These are phyloP conservation scores for Ophiocordyceps camponoti-leonardi DNA, from an alignment of 2,329 filamentous ascomycete genomes.

Conservation along the genomic window DNA sequence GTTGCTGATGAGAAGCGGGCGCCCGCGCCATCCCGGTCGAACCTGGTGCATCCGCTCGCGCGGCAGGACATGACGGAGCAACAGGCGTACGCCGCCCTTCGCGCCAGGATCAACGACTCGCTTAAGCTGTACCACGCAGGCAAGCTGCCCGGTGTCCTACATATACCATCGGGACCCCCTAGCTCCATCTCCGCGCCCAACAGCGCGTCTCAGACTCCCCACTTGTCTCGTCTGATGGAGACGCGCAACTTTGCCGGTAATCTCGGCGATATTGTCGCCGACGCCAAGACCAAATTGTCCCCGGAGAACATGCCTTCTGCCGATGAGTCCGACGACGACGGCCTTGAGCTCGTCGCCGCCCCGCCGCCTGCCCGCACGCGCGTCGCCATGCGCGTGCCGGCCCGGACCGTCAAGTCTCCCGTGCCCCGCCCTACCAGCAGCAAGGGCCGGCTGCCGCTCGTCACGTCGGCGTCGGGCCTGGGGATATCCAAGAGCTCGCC, in stretches of 20 bases:
- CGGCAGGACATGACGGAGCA: slow-evolving; percentile 31
- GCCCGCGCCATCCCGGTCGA: slow-evolving; percentile 2
- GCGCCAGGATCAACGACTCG: slow-evolving; percentile 35
- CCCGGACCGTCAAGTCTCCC: slow-evolving; percentile 37
- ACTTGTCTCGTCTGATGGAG: slow-evolving; percentile 49
- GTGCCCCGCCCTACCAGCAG: slow-evolving; percentile 35
- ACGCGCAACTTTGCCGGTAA: slow-evolving; percentile 43
- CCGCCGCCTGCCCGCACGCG: slow-evolving; percentile 13
- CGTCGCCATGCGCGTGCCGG: slow-evolving; percentile 40
- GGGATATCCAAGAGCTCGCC: slow-evolving; percentile 7
- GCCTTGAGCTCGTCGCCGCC: slow-evolving; percentile 6
- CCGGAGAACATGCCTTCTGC: slow-evolving; percentile 32
- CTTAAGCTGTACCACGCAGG: slow-evolving; percentile 33
- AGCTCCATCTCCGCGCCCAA: slow-evolving; percentile 14
- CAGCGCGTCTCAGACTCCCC: slow-evolving; percentile 41
- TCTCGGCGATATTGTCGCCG: slow-evolving; percentile 37
- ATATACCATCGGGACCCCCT: slow-evolving; percentile 21
- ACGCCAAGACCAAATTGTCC: slow-evolving; percentile 37
- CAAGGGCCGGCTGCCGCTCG: slow-evolving; percentile 30
- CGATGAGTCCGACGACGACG: slow-evolving; percentile 32
- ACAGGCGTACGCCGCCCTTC: slow-evolving; percentile 31
- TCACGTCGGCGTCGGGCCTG: slow-evolving; percentile 12
- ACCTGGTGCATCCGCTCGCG: slow-evolving; percentile 17
- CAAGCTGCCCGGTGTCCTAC: slow-evolving; percentile 28
- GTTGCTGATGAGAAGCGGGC: slow-evolving; percentile 10